phyloP scores from a whole-genome alignment of 768 basidiomycete species.

The Russula emetica region DNA sequence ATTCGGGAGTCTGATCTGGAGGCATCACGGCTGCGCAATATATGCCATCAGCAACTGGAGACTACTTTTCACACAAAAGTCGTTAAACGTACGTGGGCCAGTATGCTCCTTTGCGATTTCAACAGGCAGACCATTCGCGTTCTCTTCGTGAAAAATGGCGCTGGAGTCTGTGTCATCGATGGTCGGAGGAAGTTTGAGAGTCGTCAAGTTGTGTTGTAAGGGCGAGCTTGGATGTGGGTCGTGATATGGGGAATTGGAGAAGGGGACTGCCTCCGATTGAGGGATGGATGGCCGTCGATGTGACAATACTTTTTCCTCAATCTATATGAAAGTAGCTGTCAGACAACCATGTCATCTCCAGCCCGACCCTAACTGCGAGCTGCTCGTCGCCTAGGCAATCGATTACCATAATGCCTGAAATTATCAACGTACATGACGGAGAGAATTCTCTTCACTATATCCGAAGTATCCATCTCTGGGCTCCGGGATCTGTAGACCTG shows the following conservation, averaged over 20 bases:
- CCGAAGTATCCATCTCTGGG: slow-evolving; percentile 72
- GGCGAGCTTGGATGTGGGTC: slow-evolving; percentile 5
- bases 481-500: slow-evolving; percentile 42
- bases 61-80: slow-evolving; percentile 22
- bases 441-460: slow-evolving; percentile 72
- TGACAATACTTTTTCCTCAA: slow-evolving; percentile 69
- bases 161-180: slow-evolving; percentile 10
- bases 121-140: neutral
- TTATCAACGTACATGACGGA: slow-evolving; percentile 57
- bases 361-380: neutral
- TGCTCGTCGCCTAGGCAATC: neutral
- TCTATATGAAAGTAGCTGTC: slow-evolving; percentile 39
- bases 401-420: neutral
- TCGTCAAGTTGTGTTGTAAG: neutral
- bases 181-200: slow-evolving; percentile 2
- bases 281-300: slow-evolving; percentile 61
- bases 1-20: slow-evolving; percentile 31
- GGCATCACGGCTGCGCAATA: slow-evolving; percentile 6
- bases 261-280: slow-evolving; percentile 33
- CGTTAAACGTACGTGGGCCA: slow-evolving; percentile 7
- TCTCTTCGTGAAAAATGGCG: slow-evolving; percentile 4
- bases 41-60: slow-evolving; percentile 21
- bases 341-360: slow-evolving; percentile 6
- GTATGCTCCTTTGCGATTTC: slow-evolving; percentile 16
- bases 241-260: slow-evolving; percentile 29